A percentile compares a stretch with the other conserved stretches of the same genome.
Evolutionary conservation across 805 yeast species (phyloP).

Genomic region (Priceomyces fermenticarens): DNA sequence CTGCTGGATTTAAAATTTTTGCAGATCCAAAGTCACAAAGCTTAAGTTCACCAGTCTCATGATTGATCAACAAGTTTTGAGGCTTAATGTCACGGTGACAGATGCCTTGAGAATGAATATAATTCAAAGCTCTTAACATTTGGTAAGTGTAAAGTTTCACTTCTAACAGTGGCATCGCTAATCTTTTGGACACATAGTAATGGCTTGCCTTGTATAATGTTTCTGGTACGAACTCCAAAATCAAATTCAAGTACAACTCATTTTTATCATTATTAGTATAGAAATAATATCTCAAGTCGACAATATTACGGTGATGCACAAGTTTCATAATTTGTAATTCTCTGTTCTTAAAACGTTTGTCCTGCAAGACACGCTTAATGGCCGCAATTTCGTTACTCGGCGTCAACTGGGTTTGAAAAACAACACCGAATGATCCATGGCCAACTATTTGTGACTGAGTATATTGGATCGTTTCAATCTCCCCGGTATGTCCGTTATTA

Average conservation of each 20-base stretch:
- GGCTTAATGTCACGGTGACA: constrained; percentile 96
- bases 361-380: constrained; percentile 94
- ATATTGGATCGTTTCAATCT: constrained; percentile 60
- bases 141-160: constrained; percentile 82
- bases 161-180: constrained; percentile 84
- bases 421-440: constrained; percentile 99
- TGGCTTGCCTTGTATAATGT: constrained; percentile 89
- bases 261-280: constrained; percentile 69
- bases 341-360: constrained; percentile 88
- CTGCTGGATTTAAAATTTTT: constrained; percentile 81
- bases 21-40: constrained; percentile 97
- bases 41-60: constrained; percentile 78
- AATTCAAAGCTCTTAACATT: constrained; percentile 71
- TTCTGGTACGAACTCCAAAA: constrained; percentile 93
- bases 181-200: constrained; percentile 69
- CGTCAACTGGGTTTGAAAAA: constrained; percentile 78
- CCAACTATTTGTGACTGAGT: constrained; percentile 90
- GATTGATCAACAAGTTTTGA: constrained; percentile 84
- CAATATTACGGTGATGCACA: constrained; percentile 82
- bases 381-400: constrained; percentile 83
- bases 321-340: constrained; percentile 94
- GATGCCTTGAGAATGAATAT: constrained; percentile 72
- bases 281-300: constrained; percentile 82
- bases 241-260: constrained; percentile 83
- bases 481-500: constrained; percentile 69